phyloP scores from a whole-genome alignment of 75 land plant genomes.

The Ceratopteris richardii region DNA sequence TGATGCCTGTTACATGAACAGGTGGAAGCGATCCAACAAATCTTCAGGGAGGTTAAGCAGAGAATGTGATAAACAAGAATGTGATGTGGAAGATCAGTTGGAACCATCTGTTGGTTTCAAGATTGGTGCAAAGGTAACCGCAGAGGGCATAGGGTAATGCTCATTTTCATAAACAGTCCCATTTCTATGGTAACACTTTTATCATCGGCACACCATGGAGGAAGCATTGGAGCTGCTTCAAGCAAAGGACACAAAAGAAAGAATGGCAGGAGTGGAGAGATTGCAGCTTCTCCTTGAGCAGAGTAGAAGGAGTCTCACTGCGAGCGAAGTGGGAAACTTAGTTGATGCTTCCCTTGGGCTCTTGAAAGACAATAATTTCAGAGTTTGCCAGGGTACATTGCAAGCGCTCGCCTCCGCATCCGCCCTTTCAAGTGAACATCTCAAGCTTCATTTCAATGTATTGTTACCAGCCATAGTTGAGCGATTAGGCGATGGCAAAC shows the following conservation, averaged over 20 bases:
- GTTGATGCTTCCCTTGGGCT: conserved; percentile 79
- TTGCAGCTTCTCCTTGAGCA: conserved; percentile 76
- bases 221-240: conserved; percentile 83
- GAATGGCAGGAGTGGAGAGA: conserved; percentile 96
- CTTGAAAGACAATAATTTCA: conserved; percentile 78
- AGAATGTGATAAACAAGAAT: too few relatives aligned
- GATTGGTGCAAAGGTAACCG: background rate
- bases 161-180: background rate
- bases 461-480: conserved; percentile 87
- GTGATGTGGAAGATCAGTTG: too few relatives aligned
- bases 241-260: conserved; percentile 94
- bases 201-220: conserved; percentile 53
- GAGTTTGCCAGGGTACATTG: conserved; percentile 85
- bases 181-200: background rate
- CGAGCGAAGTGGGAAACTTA: conserved; percentile 55
- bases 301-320: conserved; percentile 44
- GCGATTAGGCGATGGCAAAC: conserved; percentile 88
- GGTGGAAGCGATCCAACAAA: too few relatives aligned
- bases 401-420: conserved; percentile 95
- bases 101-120: too few relatives aligned
- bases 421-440: conserved; percentile 77
- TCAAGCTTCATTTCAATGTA: conserved; percentile 87
- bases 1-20: too few relatives aligned
- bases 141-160: background rate
- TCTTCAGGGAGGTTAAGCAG: too few relatives aligned